Base-by-base conservation (phyloP, 108 stramenopile species). In the Hondaea fermentalgiana region DNA sequence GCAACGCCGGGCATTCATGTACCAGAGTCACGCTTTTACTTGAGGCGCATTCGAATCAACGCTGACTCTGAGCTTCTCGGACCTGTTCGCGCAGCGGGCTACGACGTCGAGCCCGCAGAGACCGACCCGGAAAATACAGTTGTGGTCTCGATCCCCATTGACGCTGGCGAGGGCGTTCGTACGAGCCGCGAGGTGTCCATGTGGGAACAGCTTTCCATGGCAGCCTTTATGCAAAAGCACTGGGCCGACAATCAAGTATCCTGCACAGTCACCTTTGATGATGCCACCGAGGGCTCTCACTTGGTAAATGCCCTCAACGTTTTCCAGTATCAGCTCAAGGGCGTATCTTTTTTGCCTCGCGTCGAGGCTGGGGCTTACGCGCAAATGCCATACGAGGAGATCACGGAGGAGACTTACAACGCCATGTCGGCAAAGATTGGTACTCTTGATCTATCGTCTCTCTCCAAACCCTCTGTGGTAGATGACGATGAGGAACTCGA, bases 241-340 rank as follows among this genome's bases (percentile, higher is more conserved):
- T 94, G 93, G 93, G 93, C 93, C 21, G 93, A 94, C 90, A 94
- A 94, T 60, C 93, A 93, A 90, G 93, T 94, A 23, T 92, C 91
- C 87, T 94, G 93, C 91, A 94, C 93, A 3, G 93, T 94, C 21
- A 92, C 93, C 35, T 94, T 94, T 89, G 93, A 94, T 71, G 93
- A 93, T 5, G 93, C 90, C 16, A 91, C 58, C 16, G 93, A 94
- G 87, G 93, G 90, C 8, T 19, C 49, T 5, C 88, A 92, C 17
- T 91, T 94, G 25, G 87, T 91, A n/a, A 87, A 92, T 35, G 93
- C 93, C 4, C 69, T 94, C 87, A 89, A 93, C 44, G 90, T 90
- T 55, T 94, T 93, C 87, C 93, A 94, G 89, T 94, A 93, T 72
- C 93, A 94, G 51, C 91, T 94, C 60, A 94, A 94, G 87, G 93